Conservation (phyloP, 2,329 filamentous ascomycete genomes). For the Trichoderma semiorbis region DNA sequence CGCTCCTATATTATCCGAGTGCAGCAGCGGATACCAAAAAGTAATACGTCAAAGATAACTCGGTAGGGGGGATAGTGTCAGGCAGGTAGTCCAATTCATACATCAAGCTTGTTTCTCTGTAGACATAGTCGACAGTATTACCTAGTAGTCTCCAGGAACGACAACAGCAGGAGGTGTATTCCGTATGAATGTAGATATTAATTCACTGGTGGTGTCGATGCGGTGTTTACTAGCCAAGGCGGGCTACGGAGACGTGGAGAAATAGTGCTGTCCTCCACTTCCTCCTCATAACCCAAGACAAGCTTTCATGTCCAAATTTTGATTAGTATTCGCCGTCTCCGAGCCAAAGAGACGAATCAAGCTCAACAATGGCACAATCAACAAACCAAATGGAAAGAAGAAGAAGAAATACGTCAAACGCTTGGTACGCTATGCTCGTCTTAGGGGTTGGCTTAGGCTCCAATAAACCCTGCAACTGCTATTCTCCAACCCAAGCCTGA, state of each 20-base stretch:
- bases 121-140: neutral
- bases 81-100: neutral
- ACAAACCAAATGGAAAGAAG: neutral
- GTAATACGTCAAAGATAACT: neutral
- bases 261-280: neutral
- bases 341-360: neutral
- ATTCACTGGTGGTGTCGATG: neutral
- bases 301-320: neutral
- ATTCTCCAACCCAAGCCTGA: neutral
- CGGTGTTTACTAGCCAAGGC: neutral
- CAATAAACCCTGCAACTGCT: neutral
- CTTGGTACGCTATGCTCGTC: neutral
- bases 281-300: neutral
- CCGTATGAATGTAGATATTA: neutral
- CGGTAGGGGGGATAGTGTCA: neutral
- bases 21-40: neutral
- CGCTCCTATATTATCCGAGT: neutral
- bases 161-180: neutral
- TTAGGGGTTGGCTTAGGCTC: neutral
- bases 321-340: neutral
- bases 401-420: neutral
- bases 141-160: neutral
- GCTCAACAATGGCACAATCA: neutral
- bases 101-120: neutral
- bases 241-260: neutral